Conservation (phyloP, 139 green algal genomes). For the Penium margaritaceum region DNA sequence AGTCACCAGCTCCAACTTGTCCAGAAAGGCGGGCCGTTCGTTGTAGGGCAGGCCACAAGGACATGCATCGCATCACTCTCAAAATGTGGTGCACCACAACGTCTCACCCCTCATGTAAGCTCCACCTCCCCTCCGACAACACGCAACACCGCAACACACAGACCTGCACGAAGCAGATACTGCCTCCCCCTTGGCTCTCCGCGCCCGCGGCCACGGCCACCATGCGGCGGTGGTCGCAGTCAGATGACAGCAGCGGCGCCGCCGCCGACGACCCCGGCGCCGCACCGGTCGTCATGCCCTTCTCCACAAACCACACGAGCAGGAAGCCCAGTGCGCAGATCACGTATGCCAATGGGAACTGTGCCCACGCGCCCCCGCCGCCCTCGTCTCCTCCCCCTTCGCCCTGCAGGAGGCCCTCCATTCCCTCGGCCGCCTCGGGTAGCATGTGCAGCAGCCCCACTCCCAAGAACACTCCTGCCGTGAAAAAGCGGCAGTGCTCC, state of each 20-base stretch:
- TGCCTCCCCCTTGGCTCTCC: slow-evolving; percentile 27
- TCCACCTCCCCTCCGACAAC: no score
- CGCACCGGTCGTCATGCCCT: neutral
- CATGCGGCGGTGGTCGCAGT: neutral
- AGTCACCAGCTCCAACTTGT: no score
- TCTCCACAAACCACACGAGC: slow-evolving; percentile 39
- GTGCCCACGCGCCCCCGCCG: no score
- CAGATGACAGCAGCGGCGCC: neutral
- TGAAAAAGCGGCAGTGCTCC: slow-evolving; percentile 32
- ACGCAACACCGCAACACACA: no score
- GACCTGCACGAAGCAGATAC: slow-evolving; percentile 45
- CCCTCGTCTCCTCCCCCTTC: no score
- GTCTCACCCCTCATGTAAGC: slow-evolving; percentile 1
- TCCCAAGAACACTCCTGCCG: slow-evolving; percentile 38
- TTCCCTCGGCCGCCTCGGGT: slow-evolving; percentile 14
- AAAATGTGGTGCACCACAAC: no score
- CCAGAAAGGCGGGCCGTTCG: no score
- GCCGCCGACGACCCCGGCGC: neutral
- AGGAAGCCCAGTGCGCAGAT: slow-evolving; percentile 29
- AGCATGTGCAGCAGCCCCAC: slow-evolving; percentile 44
- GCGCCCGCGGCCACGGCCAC: slow-evolving; percentile 29
- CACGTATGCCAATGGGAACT: slow-evolving; percentile 32
- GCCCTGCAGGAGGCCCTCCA: slow-evolving; percentile 3
- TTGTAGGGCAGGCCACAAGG: no score
- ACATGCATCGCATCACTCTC: no score